Base-by-base conservation (phyloP, 2,329 filamentous ascomycete species). In the Seiridium unicorne region DNA sequence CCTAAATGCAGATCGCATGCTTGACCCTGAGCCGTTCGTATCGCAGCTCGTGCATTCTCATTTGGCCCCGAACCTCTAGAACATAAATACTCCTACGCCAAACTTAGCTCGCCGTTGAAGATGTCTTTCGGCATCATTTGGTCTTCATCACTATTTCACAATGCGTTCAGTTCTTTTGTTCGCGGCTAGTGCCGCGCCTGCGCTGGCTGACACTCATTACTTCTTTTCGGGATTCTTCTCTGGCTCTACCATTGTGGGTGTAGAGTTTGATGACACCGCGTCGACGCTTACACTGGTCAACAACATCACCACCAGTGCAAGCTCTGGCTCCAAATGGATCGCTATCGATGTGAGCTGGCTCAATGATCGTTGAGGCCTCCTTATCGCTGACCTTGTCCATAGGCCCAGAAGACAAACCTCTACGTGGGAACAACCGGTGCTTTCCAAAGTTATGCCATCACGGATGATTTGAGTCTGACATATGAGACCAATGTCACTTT, bases 181-280 rank as follows among this genome's bases (percentile, higher is more conserved):
- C 7, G 46, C 55, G 7, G 35, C 44, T 34, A 18, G 31, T 8
- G 55, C 55, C 26, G 55, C n/a, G 31, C 46, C 46, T 7, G 55
- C 46, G 11, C 10, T 58, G 44, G 55, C 55, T 34, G 55, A 58
- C 46, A 49, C 49, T 5, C 64, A 65, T 18, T 54, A 63, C 44
- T 56, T 65, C 51, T 65, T 65, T 48, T 48, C 61, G 5, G 64
- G 64, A 10, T 59, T 58, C 31, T 65, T 65, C 57, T 36, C 34
- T 6, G 60, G 61, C n/a, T 47, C 60, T 2, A 55, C 59, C 42
- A 62, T 66, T 9, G 53, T 58, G 18, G 62, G 59, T 13, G 18
- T 76, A 67, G 6, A 72, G 58, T 62, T 72, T 62, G 48, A 76
- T 65, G 51, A 77, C 70, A 11, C 68, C 36, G 58, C 64, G 2